Evolutionary conservation across 768 basidiomycete species (phyloP).

Genomic region (Goffeauzyma gilvescens): DNA sequence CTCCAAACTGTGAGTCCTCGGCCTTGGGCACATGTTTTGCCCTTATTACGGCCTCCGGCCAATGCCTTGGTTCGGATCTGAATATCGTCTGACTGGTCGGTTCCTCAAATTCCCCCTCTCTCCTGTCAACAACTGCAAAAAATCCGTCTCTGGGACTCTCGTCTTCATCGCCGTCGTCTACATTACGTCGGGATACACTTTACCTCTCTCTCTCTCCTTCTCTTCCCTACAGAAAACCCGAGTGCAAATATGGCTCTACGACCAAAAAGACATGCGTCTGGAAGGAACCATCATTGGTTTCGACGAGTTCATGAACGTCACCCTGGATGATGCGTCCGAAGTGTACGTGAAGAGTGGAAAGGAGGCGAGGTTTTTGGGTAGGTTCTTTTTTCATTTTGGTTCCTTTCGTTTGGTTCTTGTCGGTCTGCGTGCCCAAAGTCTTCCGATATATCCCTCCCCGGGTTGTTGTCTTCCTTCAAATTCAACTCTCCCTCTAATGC

Average conservation of each 20-base stretch:
- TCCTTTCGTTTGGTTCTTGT: not conserved
- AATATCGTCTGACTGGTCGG: not conserved
- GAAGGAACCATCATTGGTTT: constrained; percentile 94
- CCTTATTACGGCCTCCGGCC: not conserved
- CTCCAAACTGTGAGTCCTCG: constrained; percentile 49
- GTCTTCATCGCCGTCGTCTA: not conserved
- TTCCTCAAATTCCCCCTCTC: not conserved
- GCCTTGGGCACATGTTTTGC: constrained; percentile 3
- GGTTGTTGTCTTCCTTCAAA: not conserved
- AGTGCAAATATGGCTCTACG: constrained; percentile 85
- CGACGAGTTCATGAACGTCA: constrained; percentile 98
- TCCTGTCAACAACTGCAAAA: not conserved
- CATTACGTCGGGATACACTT: not conserved
- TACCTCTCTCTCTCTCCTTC: not conserved
- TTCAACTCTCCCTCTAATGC: not conserved
- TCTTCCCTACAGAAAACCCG: constrained; percentile 45
- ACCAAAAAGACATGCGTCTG: constrained; percentile 89
- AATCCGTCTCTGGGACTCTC: not conserved
- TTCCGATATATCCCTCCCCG: not conserved
- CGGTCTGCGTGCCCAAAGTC: not conserved
- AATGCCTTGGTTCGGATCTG: constrained; percentile 3
- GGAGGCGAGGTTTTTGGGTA: constrained; percentile 66
- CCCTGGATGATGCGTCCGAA: constrained; percentile 81
- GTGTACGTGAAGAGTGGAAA: constrained; percentile 69
- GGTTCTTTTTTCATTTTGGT: constrained; percentile 19